Base-by-base conservation (phyloP, 108 stramenopile genomes). In the Cyclotella atomus region DNA sequence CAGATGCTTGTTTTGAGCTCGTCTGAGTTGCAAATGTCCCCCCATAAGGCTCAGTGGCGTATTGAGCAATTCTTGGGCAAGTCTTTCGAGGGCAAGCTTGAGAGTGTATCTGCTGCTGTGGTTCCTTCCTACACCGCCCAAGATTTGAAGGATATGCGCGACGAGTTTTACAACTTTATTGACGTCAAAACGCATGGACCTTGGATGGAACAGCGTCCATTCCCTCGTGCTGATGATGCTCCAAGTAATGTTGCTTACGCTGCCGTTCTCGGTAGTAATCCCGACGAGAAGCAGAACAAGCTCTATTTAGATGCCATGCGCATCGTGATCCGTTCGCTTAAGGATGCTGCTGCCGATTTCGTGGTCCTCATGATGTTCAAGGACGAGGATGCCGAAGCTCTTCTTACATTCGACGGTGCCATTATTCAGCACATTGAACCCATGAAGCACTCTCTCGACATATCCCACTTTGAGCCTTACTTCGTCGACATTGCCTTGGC, bases 241-340 rank as follows among this genome's bases (percentile, higher is more conserved):
- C n/a, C n/a, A n/a, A n/a, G n/a, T n/a, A n/a, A n/a, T 9, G 12
- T 65, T 49, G 64, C 64, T 14, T 65, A 49, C 45, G 64, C 47
- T 16, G 14, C 64, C 30, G 64, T 65, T n/a, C 45, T 65, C 30
- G 64, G 64, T 17, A 32, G 64, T 45, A 65, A 65, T 49, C 64
- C 64, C 28, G 30, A 49, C 30, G 2, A 25, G 30, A 65, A 15
- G n/a, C 64, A 65, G 20, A 65, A 49, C 23, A 47, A 49, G n/a
- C 0, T 65, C 7, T 65, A 65, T 47, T 9, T 65, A 2, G 64
- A 65, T 65, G 64, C 64, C 32, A 33, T 27, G 4, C 64, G 64
- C 0, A 6, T 65, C 47, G 30, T 65, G 45, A 25, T 65, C 30
- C 45, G 64, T 12, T 65, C 64, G 2, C 29, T 47, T 17, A 47